Conservation (phyloP, 2,329 filamentous ascomycete genomes). For the Phialophora verrucosa region DNA sequence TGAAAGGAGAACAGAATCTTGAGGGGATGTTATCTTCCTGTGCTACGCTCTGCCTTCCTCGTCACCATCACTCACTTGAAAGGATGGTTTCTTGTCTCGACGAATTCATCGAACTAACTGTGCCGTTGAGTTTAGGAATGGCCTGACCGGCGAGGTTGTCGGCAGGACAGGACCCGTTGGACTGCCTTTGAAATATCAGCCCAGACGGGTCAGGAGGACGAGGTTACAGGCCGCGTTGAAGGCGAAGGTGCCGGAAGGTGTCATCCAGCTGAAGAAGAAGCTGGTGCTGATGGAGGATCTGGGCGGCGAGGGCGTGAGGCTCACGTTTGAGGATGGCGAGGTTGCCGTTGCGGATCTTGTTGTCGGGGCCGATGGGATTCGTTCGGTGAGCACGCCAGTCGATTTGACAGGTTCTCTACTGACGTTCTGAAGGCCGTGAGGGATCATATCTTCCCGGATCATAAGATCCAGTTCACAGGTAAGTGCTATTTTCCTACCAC, state of each 20-base stretch:
- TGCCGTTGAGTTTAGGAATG: slow-evolving; percentile 41
- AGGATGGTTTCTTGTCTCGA: no score
- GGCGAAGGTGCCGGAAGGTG: slow-evolving; percentile 51
- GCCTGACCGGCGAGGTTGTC: slow-evolving; percentile 42
- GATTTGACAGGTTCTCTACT: not conserved
- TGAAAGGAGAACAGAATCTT: no score
- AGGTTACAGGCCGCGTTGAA: slow-evolving; percentile 58
- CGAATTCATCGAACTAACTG: no score
- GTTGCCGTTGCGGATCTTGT: slow-evolving; percentile 41
- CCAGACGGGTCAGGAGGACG: slow-evolving; percentile 44
- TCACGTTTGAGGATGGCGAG: slow-evolving; percentile 56
- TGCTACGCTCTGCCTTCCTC: no score
- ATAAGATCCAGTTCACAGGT: slow-evolving; percentile 54
- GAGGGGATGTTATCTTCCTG: no score
- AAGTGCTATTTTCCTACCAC: no score
- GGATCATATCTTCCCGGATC: slow-evolving; percentile 50
- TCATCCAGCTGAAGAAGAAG: slow-evolving; percentile 55
- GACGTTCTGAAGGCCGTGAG: slow-evolving; percentile 47
- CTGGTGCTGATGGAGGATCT: slow-evolving; percentile 50
- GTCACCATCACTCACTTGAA: no score
- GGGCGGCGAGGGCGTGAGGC: slow-evolving; percentile 45
- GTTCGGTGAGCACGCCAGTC: slow-evolving; percentile 30
- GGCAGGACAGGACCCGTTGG: slow-evolving; percentile 24
- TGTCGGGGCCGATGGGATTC: slow-evolving; percentile 44
- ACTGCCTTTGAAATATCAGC: slow-evolving; percentile 34